phyloP scores from a whole-genome alignment of 768 basidiomycete species.

The Rhizopogon vesiculosus region DNA sequence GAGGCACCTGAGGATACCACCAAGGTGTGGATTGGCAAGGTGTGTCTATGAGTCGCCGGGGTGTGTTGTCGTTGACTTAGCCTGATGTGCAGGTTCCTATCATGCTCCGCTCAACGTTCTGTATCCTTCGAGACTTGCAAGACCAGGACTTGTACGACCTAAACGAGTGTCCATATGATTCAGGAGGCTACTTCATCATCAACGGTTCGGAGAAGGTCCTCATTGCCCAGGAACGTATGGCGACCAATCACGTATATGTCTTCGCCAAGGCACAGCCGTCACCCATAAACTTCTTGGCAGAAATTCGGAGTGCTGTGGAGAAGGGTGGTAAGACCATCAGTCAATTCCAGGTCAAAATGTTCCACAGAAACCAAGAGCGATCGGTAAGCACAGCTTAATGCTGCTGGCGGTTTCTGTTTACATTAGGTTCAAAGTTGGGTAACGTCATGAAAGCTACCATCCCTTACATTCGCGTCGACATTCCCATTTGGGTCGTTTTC shows the following conservation, averaged over 20 bases:
- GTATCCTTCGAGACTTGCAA: constrained; percentile 76
- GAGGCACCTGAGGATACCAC: constrained; percentile 59
- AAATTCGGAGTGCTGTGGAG: constrained; percentile 96
- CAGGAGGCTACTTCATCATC: constrained; percentile 99
- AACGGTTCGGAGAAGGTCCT: constrained; percentile 99
- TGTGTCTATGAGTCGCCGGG: constrained; percentile 27
- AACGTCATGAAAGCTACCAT: constrained; percentile 96
- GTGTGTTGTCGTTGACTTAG: constrained; percentile 10
- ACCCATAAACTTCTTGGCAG: constrained; percentile 91
- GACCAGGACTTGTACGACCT: constrained; percentile 84
- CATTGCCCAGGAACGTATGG: constrained; percentile 99
- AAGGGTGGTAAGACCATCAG: constrained; percentile 98
- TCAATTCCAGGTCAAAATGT: constrained; percentile 98
- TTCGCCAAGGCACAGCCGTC: constrained; percentile 98
- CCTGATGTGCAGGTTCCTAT: constrained; percentile 73
- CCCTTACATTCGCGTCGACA: constrained; percentile 97
- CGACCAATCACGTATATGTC: constrained; percentile 98
- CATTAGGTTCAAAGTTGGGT: constrained; percentile 49
- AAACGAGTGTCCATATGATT: constrained; percentile 98
- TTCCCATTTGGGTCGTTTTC: constrained; percentile 99
- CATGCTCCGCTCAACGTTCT: constrained; percentile 95
- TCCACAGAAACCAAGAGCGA: constrained; percentile 84
- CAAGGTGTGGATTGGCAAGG: constrained; percentile 96
- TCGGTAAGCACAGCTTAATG: constrained; percentile 49
- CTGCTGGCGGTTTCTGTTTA: constrained; percentile 4